These are phyloP conservation scores for Protea cynaroides DNA, from an alignment of 164 flowering plant species.

Conservation along the genomic window DNA sequence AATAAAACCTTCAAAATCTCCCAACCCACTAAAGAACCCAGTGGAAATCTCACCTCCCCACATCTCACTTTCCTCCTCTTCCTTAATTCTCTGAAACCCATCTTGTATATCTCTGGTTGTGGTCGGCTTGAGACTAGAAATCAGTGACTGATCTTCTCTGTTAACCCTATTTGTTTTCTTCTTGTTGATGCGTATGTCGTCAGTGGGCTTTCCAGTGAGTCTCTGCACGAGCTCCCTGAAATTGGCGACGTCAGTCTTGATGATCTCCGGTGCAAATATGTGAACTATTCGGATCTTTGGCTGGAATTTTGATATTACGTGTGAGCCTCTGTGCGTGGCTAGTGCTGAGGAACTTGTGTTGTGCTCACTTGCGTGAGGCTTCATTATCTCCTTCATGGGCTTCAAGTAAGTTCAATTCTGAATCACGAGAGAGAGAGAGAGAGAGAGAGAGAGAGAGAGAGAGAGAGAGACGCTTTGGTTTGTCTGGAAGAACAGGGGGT, in stretches of 20 bases:
- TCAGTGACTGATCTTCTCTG: neutral
- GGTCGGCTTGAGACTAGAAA: neutral
- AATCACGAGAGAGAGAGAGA: constrained; percentile 5
- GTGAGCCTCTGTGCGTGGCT: constrained; percentile 49
- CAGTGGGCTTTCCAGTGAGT: constrained; percentile 74
- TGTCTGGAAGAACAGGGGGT: neutral
- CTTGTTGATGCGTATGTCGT: constrained; percentile 12
- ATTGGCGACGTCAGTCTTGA: constrained; percentile 78
- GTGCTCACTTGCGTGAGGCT: constrained; percentile 11
- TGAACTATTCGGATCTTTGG: constrained; percentile 82
- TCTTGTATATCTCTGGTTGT: constrained; percentile 14
- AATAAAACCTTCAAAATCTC: constrained; percentile 62
- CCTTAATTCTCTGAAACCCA: constrained; percentile 25
- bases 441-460: constrained; percentile 6
- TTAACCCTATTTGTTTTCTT: constrained; percentile 11
- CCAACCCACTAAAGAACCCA: constrained; percentile 47
- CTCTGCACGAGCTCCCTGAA: constrained; percentile 82
- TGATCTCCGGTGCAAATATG: constrained; percentile 92
- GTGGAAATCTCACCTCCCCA: constrained; percentile 36
- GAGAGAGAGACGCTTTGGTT: neutral
- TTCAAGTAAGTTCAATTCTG: neutral
- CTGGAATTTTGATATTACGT: constrained; percentile 47
- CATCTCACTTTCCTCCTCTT: constrained; percentile 15
- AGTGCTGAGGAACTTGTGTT: constrained; percentile 23
- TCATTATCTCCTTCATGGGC: constrained; percentile 31